phyloP scores from a whole-genome alignment of 805 yeast genomes.

The Wickerhamiella sergipiensis region DNA sequence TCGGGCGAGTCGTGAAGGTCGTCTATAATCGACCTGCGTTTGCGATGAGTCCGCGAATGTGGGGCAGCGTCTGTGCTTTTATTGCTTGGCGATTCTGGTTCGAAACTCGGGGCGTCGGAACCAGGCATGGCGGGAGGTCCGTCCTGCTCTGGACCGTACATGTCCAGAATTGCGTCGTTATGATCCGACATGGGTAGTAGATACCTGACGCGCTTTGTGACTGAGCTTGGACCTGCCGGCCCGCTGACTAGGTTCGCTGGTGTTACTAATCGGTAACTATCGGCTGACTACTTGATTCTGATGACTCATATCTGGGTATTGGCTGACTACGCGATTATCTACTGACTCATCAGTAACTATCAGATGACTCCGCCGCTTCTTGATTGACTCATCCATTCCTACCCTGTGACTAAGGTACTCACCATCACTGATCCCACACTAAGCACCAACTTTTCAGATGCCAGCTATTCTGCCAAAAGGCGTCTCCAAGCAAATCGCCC shows the following conservation, averaged over 20 bases:
- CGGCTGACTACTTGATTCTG: no score
- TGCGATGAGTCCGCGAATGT: neutral
- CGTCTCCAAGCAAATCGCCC: slow-evolving; percentile 17
- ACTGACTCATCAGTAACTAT: no score
- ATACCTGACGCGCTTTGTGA: neutral
- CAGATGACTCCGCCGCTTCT: no score
- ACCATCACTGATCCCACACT: neutral
- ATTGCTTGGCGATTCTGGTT: neutral
- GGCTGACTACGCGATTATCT: no score
- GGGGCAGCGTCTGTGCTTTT: neutral
- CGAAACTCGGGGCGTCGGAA: neutral
- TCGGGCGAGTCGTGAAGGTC: neutral
- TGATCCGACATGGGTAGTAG: neutral
- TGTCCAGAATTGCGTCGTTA: slow-evolving; percentile 2
- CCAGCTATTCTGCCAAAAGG: slow-evolving; percentile 15
- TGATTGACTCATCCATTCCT: no score
- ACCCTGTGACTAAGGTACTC: no score
- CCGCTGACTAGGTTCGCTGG: no score
- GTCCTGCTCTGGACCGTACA: neutral
- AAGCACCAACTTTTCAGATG: neutral
- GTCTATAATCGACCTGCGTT: neutral
- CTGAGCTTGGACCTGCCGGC: neutral
- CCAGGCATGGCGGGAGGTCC: neutral
- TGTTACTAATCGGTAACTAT: no score
- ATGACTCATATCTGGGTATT: no score